Percentiles rank a stretch among this genome's conserved stretches.
These are phyloP conservation scores for Myriosclerotinia duriaeana DNA, from an alignment of 2,329 filamentous ascomycete species.

Conservation along the genomic window DNA sequence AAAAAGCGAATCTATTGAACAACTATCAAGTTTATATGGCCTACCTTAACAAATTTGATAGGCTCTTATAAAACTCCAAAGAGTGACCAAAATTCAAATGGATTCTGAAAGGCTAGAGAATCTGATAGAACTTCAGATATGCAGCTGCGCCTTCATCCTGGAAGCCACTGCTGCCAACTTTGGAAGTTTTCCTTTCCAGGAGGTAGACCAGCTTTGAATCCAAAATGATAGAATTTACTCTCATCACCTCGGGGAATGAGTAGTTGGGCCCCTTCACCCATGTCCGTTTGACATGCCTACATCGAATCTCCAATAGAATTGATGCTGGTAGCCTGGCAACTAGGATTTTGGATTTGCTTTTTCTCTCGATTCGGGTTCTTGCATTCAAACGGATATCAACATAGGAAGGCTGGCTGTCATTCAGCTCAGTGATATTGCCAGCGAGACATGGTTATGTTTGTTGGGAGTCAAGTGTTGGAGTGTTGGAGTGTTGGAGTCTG, in stretches of 20 bases:
- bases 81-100: background rate
- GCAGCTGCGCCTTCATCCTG: background rate
- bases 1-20: background rate
- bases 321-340: background rate
- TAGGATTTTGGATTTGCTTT: background rate
- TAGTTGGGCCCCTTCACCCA: background rate
- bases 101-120: background rate
- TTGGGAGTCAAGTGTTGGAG: background rate
- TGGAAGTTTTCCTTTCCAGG: background rate
- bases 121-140: constrained; percentile 9
- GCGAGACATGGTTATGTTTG: background rate
- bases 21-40: background rate
- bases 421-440: background rate
- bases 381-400: background rate
- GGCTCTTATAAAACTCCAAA: background rate
- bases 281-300: background rate
- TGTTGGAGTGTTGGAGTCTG: background rate
- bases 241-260: background rate
- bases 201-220: background rate
- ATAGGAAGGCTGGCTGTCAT: background rate
- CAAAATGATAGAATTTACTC: constrained; percentile 8
- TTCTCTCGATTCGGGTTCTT: background rate
- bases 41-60: background rate
- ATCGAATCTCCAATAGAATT: background rate
- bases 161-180: background rate